Base-by-base conservation (phyloP, 129 eudicot genomes). In the Mikania micrantha region DNA sequence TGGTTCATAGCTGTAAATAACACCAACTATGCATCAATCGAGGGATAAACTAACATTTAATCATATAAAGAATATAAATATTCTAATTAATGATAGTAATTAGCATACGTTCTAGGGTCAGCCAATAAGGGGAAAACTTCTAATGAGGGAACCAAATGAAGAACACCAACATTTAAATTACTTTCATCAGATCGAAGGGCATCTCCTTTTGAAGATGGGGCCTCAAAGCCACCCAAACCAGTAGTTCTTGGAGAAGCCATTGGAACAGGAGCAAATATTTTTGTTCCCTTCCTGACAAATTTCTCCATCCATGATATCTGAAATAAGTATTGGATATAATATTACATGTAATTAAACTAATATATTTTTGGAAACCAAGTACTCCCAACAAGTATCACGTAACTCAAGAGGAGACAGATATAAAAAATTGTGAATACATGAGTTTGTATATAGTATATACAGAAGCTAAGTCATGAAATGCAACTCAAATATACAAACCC, bases 221-320 rank as follows among this genome's bases (percentile, higher is more conserved):
- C 96, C 64, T 89, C 99, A 79, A 89, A 89, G 66, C 99, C 99
- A 52, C 99, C 99, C 74, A 93, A 90, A 36, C 99, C 99, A 73
- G 95, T 93, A 42, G 96, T 93, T 77, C 80, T 85, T 40, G 95
- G 88, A 39, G 95, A 79, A 77, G 85, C 82, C 96, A 75, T 86
- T 36, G 99, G 99, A 75, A 93, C 95, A 42, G 99, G 99, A 70
- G 96, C 96, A n/a, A 92, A 86, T 21, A 93, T 93, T 79, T 93
- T 90, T 53, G 81, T 93, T 74, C 99, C 96, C 74, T 84, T 89
- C 38, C 54, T 86, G 64, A 94, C 90, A 85, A 94, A 94, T 74
- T 94, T 89, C 69, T 89, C 95, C 99, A 94, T 94, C 99, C 99
- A 94, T 29, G 97, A 94, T 79, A 94, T 94, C 99, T 94, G 88